Percentiles rank a stretch among this genome's conserved stretches.
These are phyloP conservation scores for Backusella australiensis DNA, from an alignment of 192 early-diverging fungal genomes.

Conservation along the genomic window DNA sequence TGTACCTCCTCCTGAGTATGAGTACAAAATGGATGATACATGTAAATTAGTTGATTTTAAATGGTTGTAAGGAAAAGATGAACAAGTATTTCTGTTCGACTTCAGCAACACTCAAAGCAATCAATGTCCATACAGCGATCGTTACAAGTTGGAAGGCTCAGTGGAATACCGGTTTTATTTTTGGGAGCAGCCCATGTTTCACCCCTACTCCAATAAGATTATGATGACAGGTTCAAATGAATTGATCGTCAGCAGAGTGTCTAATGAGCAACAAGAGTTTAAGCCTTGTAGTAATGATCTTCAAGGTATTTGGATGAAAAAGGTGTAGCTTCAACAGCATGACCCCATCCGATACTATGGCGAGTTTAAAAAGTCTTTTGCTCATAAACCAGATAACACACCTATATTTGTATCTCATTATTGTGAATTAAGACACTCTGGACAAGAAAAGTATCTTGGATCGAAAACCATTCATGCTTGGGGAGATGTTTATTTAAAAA, in stretches of 20 bases:
- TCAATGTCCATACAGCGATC: constrained; percentile 17
- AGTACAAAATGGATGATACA: neutral
- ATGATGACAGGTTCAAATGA: constrained; percentile 12
- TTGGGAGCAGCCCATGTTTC: constrained; percentile 19
- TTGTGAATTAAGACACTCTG: constrained; percentile 2
- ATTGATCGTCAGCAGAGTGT: neutral
- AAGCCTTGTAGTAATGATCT: neutral
- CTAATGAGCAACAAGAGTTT: neutral
- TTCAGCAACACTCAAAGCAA: constrained; percentile 12
- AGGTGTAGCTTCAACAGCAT: neutral
- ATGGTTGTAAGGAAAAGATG: neutral
- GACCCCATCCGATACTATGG: neutral
- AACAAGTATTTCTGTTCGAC: neutral
- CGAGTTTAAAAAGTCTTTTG: neutral
- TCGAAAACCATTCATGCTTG: constrained; percentile 24
- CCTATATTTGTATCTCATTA: neutral
- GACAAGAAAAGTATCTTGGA: neutral
- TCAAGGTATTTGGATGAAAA: constrained; percentile 15
- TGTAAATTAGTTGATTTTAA: neutral
- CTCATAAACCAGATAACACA: neutral
- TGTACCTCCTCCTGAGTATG: neutral
- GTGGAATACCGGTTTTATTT: constrained; percentile 30
- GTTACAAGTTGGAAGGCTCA: constrained; percentile 3
- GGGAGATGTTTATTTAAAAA: constrained; percentile 25
- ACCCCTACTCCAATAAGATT: constrained; percentile 15